Evolutionary conservation across 2,329 filamentous ascomycete genomes (phyloP).

Genomic region (Arthrinium phaeospermum): DNA sequence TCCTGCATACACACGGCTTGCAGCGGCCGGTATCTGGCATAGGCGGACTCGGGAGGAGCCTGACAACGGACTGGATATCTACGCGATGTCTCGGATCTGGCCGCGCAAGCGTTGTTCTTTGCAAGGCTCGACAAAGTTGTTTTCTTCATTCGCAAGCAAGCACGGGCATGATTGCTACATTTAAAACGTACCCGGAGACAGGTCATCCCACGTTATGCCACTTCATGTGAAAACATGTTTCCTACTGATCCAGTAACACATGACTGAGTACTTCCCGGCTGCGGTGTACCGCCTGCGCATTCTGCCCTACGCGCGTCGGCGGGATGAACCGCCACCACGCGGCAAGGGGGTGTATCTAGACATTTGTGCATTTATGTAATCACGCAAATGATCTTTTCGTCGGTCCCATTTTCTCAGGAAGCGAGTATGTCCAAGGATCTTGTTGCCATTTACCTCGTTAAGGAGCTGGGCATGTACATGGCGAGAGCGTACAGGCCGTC

Average conservation of each 20-base stretch:
- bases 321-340: slow-evolving; percentile 6
- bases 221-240: neutral
- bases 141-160: neutral
- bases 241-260: neutral
- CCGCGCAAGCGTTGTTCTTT: neutral
- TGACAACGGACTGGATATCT: neutral
- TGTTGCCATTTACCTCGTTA: too few relatives aligned
- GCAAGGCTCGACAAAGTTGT: neutral
- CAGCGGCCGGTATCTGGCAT: neutral
- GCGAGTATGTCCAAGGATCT: neutral
- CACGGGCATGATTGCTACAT: neutral
- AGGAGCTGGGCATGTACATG: neutral
- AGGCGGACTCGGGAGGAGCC: neutral
- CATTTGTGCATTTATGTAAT: neutral
- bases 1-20: neutral
- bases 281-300: neutral
- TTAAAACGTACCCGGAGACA: neutral
- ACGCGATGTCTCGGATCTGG: neutral
- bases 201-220: neutral
- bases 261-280: neutral
- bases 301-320: slow-evolving; percentile 6
- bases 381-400: neutral
- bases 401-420: neutral
- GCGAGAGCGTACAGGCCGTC: neutral
- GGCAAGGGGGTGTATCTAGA: neutral